These are phyloP conservation scores for Beauveria sp. DNA, from an alignment of 2,329 filamentous ascomycete genomes.

Conservation along the genomic window DNA sequence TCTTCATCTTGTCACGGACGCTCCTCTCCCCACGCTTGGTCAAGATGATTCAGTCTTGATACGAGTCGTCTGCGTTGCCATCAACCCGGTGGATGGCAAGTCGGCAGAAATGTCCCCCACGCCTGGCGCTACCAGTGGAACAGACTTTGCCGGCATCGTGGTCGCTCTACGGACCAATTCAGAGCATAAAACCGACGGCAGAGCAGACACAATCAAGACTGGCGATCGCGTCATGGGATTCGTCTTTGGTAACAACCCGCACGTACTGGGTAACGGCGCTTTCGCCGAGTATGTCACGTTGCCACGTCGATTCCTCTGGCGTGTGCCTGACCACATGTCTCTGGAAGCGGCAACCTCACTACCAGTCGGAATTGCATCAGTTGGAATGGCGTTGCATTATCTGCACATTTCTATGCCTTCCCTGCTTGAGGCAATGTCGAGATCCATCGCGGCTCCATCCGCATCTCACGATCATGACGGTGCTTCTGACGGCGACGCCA, in stretches of 20 bases:
- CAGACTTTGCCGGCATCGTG: background rate
- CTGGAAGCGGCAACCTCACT: background rate
- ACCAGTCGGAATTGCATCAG: background rate
- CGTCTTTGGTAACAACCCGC: background rate
- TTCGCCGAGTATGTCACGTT: background rate
- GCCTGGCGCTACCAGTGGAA: background rate
- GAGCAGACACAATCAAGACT: background rate
- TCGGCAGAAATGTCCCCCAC: background rate
- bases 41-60: background rate
- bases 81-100: slow-evolving; percentile 10
- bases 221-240: slow-evolving; percentile 3
- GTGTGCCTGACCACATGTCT: background rate
- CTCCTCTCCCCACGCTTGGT: background rate
- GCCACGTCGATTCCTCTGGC: background rate
- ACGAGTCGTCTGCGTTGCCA: background rate
- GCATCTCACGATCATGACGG: background rate
- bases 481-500: background rate
- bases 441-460: background rate
- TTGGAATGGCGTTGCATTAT: background rate
- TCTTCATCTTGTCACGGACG: background rate
- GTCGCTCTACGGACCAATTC: background rate
- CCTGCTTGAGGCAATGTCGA: background rate
- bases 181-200: background rate
- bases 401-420: background rate
- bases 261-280: background rate